These are phyloP conservation scores for Volvox reticuliferus DNA, from an alignment of 139 green algal genomes.

Conservation along the genomic window DNA sequence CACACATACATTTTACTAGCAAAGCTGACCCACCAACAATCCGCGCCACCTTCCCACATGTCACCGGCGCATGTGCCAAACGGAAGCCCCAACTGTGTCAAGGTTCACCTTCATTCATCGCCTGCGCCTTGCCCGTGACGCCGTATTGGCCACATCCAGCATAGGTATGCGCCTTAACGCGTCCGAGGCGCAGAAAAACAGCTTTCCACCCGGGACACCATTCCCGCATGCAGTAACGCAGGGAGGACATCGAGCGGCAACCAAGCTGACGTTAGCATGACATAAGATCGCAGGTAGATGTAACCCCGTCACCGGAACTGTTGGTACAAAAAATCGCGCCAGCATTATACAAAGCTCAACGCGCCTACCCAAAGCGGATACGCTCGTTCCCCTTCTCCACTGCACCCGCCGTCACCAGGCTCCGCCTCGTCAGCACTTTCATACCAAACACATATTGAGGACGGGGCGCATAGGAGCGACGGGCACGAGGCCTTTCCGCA, in stretches of 20 bases:
- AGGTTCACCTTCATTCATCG: neutral
- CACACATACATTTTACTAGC: no score
- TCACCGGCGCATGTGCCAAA: neutral
- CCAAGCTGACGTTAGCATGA: neutral
- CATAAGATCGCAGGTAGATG: neutral
- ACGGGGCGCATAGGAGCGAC: no score
- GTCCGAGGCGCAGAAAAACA: neutral
- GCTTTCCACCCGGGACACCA: no score
- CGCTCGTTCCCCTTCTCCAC: neutral
- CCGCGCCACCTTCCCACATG: neutral
- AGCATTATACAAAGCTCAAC: conserved; percentile 20
- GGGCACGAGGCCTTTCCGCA: neutral
- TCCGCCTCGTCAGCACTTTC: no score
- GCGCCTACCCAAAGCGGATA: neutral
- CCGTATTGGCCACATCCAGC: neutral
- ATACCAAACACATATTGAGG: no score
- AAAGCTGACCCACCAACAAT: no score
- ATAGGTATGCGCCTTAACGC: neutral
- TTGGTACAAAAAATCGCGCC: conserved; percentile 30
- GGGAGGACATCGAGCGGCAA: no score
- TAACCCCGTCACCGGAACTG: conserved; percentile 3
- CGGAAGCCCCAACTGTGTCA: neutral
- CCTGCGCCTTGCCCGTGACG: neutral
- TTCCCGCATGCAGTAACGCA: no score
- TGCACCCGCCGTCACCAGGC: neutral